Evolutionary conservation across 1,139 yeast genomes (phyloP), one percentile per base, ranked within the genome.

Genomic region (Zygosaccharomyces sapae): DNA sequence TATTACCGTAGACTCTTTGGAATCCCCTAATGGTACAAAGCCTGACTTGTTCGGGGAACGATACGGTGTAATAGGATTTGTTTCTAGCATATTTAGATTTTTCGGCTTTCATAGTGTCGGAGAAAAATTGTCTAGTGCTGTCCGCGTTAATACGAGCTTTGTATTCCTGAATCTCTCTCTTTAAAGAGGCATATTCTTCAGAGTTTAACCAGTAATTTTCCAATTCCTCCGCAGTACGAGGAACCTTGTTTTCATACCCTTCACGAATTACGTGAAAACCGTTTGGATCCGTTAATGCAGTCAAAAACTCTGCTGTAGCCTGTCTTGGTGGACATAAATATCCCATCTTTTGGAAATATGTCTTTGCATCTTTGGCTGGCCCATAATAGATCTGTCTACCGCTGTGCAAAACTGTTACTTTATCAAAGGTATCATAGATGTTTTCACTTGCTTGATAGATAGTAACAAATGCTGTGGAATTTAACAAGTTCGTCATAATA

Each of bases 161-260:
- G 55, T 73, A 74, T 2, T 54, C 51, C 44, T 70, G 71, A 55
- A 78, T 76, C 36, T 76, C 78, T 24, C 67, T 69, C 25, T 34
- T 75, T 70, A 51, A 48, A 60, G 60, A 59, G 10, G 62, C 55
- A 57, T 74, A 79, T 43, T 78, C 75, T 1, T 72, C 67, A 3
- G 89, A 81, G n/a, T 69, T 66, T 48, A 70, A 70, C 94, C 94
- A 86, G 57, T 72, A 71, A 4, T 68, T 67, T 50, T 80, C 81
- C 61, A 86, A 82, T 59, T 85, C 92, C 42, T 69, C 70, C 7
- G 88, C 77, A 4, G 84, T 79, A 48, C 73, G 68, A 27, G 90
- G 89, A 37, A 80, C 86, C 48, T 67, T 70, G 43, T 68, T 57
- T 81, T 54, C 73, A 59, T 16, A 43, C 3, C 34, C 31, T 22